Percentiles rank a stretch among this genome's conserved stretches.
Evolutionary conservation across 148 eudicot species (phyloP).

Genomic region (Fagopyrum homotropicum): DNA sequence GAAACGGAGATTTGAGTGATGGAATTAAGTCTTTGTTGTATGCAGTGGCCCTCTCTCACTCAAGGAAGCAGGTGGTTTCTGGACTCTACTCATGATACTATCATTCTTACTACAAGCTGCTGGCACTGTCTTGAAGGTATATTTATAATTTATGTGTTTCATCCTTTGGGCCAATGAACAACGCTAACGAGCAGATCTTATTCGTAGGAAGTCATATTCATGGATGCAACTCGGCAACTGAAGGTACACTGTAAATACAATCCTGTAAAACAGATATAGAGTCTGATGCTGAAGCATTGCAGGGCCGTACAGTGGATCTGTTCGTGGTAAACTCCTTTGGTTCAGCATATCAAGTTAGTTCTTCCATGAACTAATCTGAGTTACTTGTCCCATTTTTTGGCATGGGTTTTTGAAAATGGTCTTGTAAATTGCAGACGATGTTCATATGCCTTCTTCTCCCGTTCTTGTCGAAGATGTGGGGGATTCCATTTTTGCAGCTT

Average conservation of each 20-base stretch:
- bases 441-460: slow-evolving; percentile 91
- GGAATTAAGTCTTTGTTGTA: background rate
- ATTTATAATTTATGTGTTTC: background rate
- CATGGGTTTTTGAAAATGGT: background rate
- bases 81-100: slow-evolving; percentile 81
- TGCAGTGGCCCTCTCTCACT: slow-evolving; percentile 81
- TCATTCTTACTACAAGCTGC: slow-evolving; percentile 90
- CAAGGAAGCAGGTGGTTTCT: slow-evolving; percentile 62
- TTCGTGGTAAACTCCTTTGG: slow-evolving; percentile 92
- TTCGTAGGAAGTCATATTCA: slow-evolving; percentile 68
- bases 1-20: background rate
- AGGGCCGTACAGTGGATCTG: slow-evolving; percentile 80
- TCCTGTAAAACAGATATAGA: background rate
- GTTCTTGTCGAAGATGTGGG: slow-evolving; percentile 86
- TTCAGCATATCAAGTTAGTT: slow-evolving; percentile 85
- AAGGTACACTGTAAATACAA: slow-evolving; percentile 40
- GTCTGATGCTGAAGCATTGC: slow-evolving; percentile 13
- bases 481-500: slow-evolving; percentile 78
- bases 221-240: slow-evolving; percentile 43
- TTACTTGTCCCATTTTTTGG: background rate
- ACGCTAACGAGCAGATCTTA: background rate
- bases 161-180: background rate
- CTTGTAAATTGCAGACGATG: slow-evolving; percentile 45
- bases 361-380: background rate
- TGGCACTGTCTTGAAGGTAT: slow-evolving; percentile 80